Evolutionary conservation across 495 filamentous ascomycete species (phyloP), one percentile per base, ranked within the genome.

Genomic region (Jackrogersella minutella): DNA sequence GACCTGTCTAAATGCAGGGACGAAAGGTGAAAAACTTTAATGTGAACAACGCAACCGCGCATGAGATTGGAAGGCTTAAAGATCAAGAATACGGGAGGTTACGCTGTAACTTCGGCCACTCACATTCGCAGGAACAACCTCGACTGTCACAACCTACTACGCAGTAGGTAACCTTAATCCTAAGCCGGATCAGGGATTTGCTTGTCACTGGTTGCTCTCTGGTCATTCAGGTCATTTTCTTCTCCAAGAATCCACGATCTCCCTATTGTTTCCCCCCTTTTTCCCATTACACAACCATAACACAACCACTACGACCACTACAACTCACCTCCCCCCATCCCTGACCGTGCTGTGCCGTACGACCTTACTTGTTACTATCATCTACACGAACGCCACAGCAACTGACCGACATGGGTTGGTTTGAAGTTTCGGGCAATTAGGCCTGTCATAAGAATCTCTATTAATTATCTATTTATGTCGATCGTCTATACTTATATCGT

Each of bases 381-480:
- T n/a, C n/a, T n/a, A n/a, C n/a, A n/a, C n/a, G n/a, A n/a, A 36
- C 49, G 3, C 31, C 17, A 36, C n/a, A 17, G 39, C 16, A 31
- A 10, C 19, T 30, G 26, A 56, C 6, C 8, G 57, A 69, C 66
- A 64, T 64, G 66, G 66, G 66, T 34, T 53, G 55, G 66, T 69
- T 69, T 69, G 60, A 62, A 51, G 47, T 69, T 60, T 69, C 61
- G 66, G 66, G 61, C 66, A 64, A 64, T 69, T 69, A 61, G 50
- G 22, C 56, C 43, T 69, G 59, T 64, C 41, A 61, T 46, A 28
- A 64, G 37, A 39, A 24, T 10, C 19, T 43, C 16, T 24, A 17
- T 52, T 21, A 16, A 19, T 36, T 57, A 33, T 55, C 46, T 57
- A 39, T 36, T 46, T 44, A n/a, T 52, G 66, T 60, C 59, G 66